Evolutionary conservation across 768 basidiomycete genomes (phyloP), one percentile per base, ranked within the genome.

Genomic region (Pleurotus sapidus): DNA sequence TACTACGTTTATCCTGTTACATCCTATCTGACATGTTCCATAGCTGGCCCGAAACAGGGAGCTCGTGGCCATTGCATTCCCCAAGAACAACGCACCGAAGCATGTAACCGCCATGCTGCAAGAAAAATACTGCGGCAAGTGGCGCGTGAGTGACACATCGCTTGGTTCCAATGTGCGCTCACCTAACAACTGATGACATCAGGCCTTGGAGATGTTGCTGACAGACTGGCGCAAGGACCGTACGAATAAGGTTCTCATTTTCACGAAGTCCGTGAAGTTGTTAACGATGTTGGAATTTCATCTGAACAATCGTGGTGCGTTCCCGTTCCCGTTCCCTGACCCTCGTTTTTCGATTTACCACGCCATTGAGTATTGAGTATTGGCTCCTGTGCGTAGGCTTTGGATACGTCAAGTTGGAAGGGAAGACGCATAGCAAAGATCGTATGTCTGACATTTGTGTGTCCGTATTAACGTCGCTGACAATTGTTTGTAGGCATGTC

Each of bases 261-360:
- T 98, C 72, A 95, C 94, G 2, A 94, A 94, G 68, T 90, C 92
- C 1, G 91, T 95, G 56, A 93, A 95, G 68, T 73, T 98, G 23
- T 76, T 98, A 11, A 88, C 90, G 15, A 93, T 95, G 86, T 72
- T 97, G 24, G 83, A 89, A 37, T 88, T 84, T 63, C 89, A 91
- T 68, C 78, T 95, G 11, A 75, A 74, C n/a, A 73, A 71, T 8
- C 73, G 73, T 66, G 71, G 89, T 88, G 43, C 48, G 75, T 64
- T 48, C 20, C 12, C 15, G 56, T 37, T 55, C 24, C 23, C 18
- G 23, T 7, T 9, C 12, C 50, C 25, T 9, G 49, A 50, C 5
- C 30, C 40, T 24, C 5, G 14, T 27, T 46, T 46, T 43, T 9
- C 5, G 17, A n/a, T 23, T 5, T 23, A 17, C 45, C n/a, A 25